phyloP scores from a whole-genome alignment of 768 basidiomycete species.

The Multifurca ochricompacta region DNA sequence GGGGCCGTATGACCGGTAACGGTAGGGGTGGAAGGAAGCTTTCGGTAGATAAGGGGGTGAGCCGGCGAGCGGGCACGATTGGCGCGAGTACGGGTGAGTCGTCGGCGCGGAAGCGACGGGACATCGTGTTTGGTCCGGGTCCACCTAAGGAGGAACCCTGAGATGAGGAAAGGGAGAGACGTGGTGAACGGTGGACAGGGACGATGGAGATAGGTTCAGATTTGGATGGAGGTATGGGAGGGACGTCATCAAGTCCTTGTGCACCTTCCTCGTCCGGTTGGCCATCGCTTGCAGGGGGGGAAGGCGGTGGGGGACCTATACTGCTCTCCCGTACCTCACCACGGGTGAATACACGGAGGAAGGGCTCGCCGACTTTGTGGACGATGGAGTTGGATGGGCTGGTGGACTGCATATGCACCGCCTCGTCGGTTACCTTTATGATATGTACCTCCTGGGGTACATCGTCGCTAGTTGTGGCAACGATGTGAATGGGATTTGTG shows the following conservation, averaged over 20 bases:
- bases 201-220: constrained; percentile 2
- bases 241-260: background rate
- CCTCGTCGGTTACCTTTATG: constrained; percentile 45
- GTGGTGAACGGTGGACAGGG: background rate
- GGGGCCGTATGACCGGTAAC: constrained; percentile 31
- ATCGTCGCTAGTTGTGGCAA: constrained; percentile 24
- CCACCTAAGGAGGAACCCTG: constrained; percentile 11
- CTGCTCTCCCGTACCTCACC: constrained; percentile 21
- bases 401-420: constrained; percentile 36
- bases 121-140: constrained; percentile 18
- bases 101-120: constrained; percentile 17
- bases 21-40: constrained; percentile 48
- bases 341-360: constrained; percentile 28
- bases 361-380: constrained; percentile 30
- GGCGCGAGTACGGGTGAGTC: constrained; percentile 24
- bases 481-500: constrained; percentile 30
- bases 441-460: constrained; percentile 45
- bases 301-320: constrained; percentile 53
- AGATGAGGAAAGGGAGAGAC: constrained; percentile 14
- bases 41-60: constrained; percentile 31
- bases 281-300: constrained; percentile 38
- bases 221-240: constrained; percentile 3
- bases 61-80: constrained; percentile 16
- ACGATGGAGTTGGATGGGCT: constrained; percentile 29
- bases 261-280: constrained; percentile 18